These are phyloP conservation scores for Geranomyces michiganensis DNA, from an alignment of 192 early-diverging fungal genomes.

Conservation along the genomic window DNA sequence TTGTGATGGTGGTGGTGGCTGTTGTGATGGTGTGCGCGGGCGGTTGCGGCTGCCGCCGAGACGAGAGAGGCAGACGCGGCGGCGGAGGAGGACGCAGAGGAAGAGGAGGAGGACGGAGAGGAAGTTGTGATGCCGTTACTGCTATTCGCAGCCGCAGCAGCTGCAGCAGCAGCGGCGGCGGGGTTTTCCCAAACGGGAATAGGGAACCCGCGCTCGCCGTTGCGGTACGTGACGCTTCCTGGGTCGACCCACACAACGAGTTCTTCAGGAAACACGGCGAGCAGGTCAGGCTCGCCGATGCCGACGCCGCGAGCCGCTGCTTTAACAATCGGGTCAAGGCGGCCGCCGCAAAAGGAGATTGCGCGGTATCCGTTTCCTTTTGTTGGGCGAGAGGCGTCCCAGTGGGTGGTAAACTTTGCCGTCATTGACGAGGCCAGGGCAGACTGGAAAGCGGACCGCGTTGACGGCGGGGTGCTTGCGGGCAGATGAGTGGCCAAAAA, in stretches of 20 bases:
- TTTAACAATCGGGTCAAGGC: slow-evolving; percentile 63
- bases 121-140: too few relatives aligned
- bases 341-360: slow-evolving; percentile 69
- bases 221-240: slow-evolving; percentile 31
- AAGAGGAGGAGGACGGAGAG: too few relatives aligned
- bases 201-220: slow-evolving; percentile 29
- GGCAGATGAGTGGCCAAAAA: slow-evolving; percentile 29
- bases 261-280: slow-evolving; percentile 33
- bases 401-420: slow-evolving; percentile 68
- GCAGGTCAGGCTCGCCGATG: slow-evolving; percentile 1
- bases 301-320: slow-evolving; percentile 33
- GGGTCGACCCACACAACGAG: slow-evolving; percentile 46
- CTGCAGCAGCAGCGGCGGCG: too few relatives aligned
- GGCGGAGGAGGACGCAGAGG: too few relatives aligned
- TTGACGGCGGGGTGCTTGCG: slow-evolving; percentile 3
- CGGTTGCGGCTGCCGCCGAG: too few relatives aligned
- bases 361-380: slow-evolving; percentile 78
- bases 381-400: slow-evolving; percentile 66
- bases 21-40: too few relatives aligned
- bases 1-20: too few relatives aligned
- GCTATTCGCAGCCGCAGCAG: too few relatives aligned
- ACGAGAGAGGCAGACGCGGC: too few relatives aligned
- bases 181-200: slow-evolving; percentile 33
- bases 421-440: slow-evolving; percentile 55
- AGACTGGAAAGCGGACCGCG: slow-evolving; percentile 45